Evolutionary conservation across 176 grass and related monocot species (phyloP).

Genomic region (Bonia amplexicaulis): DNA sequence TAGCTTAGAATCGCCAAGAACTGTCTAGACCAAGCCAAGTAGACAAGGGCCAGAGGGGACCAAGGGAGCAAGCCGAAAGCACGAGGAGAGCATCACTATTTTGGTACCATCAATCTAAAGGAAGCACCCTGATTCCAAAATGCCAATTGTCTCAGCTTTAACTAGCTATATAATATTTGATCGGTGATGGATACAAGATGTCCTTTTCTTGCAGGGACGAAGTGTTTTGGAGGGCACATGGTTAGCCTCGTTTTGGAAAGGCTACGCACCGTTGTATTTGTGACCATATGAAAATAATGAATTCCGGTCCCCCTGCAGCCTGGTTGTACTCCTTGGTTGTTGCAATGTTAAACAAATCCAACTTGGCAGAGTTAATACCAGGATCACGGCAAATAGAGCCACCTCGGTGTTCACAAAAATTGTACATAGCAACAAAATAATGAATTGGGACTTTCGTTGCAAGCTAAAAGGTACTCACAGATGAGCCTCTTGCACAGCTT

Average conservation of each 20-base stretch:
- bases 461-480: not conserved
- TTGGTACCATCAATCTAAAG: conserved; percentile 34
- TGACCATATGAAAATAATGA: conserved; percentile 1
- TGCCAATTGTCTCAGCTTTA: not conserved
- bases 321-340: conserved; percentile 3
- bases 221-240: conserved; percentile 24
- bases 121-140: not conserved
- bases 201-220: not conserved
- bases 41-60: too few relatives aligned
- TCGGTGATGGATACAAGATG: conserved; percentile 20
- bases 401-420: not conserved
- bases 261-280: conserved; percentile 2
- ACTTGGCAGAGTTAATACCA: not conserved
- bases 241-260: conserved; percentile 9
- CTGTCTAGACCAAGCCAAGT: too few relatives aligned
- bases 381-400: not conserved
- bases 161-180: not conserved
- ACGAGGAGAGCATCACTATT: too few relatives aligned
- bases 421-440: not conserved
- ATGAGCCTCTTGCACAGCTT: not conserved
- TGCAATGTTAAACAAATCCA: conserved; percentile 30
- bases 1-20: too few relatives aligned
- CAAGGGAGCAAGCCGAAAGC: too few relatives aligned
- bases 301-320: not conserved
- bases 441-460: conserved; percentile 9